A percentile compares a stretch with the other conserved stretches of the same genome.
Evolutionary conservation across 192 early-diverging fungal species (phyloP).

Genomic region (Coemansia sp.): DNA sequence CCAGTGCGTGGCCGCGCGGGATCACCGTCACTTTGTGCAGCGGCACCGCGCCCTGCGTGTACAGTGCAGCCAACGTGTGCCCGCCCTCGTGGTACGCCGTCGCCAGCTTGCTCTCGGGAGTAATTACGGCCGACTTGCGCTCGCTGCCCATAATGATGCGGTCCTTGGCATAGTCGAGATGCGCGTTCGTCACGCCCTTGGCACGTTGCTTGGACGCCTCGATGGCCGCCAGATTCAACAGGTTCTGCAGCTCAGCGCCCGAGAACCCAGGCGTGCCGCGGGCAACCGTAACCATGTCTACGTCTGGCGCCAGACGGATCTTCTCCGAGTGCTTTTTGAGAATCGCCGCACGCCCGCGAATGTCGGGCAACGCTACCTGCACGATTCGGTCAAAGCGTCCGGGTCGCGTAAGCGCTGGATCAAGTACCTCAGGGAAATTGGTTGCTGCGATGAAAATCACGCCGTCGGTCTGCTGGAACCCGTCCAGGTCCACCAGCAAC

Average conservation of each 20-base stretch:
- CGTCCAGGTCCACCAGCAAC: constrained; percentile 97
- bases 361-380: constrained; percentile 92
- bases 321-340: constrained; percentile 87
- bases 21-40: constrained; percentile 99
- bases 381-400: constrained; percentile 97
- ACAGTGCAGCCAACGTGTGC: constrained; percentile 91
- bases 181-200: constrained; percentile 70
- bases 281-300: constrained; percentile 83
- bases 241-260: constrained; percentile 98
- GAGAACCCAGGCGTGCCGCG: constrained; percentile 98
- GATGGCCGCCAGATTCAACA: constrained; percentile 97
- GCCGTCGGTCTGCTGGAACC: constrained; percentile 93
- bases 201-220: constrained; percentile 81
- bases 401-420: constrained; percentile 94
- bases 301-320: constrained; percentile 68
- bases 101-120: constrained; percentile 78
- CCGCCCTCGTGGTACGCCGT: constrained; percentile 99
- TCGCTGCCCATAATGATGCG: constrained; percentile 99
- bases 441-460: constrained; percentile 99
- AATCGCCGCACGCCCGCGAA: constrained; percentile 92
- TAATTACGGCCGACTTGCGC: constrained; percentile 87
- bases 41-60: constrained; percentile 93
- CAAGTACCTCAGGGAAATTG: constrained; percentile 95
- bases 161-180: constrained; percentile 98
- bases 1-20: constrained; percentile 81